Percentiles rank a stretch among this genome's conserved stretches.
phyloP scores from a whole-genome alignment of 441 rosid genomes.

The Eutrema salsugineum region DNA sequence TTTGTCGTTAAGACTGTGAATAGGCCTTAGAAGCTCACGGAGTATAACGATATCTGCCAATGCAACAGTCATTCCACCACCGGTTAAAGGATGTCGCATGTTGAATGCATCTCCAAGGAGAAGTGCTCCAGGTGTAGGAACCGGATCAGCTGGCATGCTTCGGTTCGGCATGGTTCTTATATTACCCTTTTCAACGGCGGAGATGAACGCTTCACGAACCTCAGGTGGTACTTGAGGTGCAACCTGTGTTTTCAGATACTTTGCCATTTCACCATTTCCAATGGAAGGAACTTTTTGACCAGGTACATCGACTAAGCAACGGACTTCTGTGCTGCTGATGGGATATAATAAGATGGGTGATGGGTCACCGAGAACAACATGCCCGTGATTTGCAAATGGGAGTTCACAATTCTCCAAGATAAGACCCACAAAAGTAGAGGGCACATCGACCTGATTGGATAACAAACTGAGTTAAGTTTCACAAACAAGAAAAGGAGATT shows the following conservation, averaged over 20 bases:
- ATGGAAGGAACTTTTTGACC: slow-evolving; percentile 67
- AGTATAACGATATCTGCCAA: slow-evolving; percentile 55
- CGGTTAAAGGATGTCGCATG: slow-evolving; percentile 73
- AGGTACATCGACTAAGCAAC: slow-evolving; percentile 74
- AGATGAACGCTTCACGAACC: slow-evolving; percentile 42
- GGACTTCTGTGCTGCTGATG: slow-evolving; percentile 68
- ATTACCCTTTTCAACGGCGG: slow-evolving; percentile 51
- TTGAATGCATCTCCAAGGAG: slow-evolving; percentile 64
- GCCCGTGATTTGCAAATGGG: slow-evolving; percentile 64
- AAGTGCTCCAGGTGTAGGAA: slow-evolving; percentile 59
- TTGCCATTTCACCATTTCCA: slow-evolving; percentile 79
- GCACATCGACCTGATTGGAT: slow-evolving; percentile 62
- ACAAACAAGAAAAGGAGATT: background rate
- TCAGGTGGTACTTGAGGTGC: slow-evolving; percentile 57
- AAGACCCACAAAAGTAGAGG: slow-evolving; percentile 70
- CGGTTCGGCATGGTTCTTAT: slow-evolving; percentile 60
- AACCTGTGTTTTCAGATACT: slow-evolving; percentile 52
- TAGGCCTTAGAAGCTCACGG: slow-evolving; percentile 47
- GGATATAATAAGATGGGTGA: slow-evolving; percentile 71
- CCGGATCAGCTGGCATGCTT: slow-evolving; percentile 64
- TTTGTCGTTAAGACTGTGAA: slow-evolving; percentile 38
- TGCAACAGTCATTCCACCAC: slow-evolving; percentile 69
- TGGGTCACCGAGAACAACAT: slow-evolving; percentile 67
- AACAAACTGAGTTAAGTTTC: slow-evolving; percentile 10
- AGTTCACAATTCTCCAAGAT: slow-evolving; percentile 69